Conservation (phyloP, 371 early-diverging fungal genomes). For the Funneliformis caledonium region DNA sequence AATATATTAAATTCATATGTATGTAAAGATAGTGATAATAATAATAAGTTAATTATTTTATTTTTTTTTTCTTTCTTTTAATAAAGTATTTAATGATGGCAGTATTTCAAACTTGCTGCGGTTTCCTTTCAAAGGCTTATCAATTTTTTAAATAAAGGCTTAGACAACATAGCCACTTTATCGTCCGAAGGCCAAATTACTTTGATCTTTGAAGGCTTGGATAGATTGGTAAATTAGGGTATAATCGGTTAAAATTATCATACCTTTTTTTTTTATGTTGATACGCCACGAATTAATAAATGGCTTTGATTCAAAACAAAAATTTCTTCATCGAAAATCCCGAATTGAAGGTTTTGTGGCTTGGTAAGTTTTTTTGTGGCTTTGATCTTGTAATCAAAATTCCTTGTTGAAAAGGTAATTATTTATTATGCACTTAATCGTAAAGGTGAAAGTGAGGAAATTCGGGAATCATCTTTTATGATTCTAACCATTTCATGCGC, state of each 20-base stretch:
- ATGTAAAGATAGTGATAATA: no score
- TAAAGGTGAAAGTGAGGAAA: background rate
- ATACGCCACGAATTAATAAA: no score
- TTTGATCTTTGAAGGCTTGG: background rate
- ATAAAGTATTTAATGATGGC: no score
- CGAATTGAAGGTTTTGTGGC: background rate
- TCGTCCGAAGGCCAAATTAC: background rate
- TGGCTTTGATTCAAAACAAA: background rate
- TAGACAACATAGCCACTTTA: background rate
- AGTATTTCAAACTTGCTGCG: background rate
- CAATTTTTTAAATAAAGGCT: background rate
- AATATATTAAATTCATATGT: no score
- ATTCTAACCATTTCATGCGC: background rate
- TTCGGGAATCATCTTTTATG: background rate
- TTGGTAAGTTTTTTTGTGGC: background rate
- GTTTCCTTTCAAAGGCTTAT: background rate
- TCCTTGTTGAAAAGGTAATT: no score
- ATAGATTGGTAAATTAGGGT: background rate
- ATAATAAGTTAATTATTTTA: no score
- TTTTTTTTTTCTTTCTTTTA: no score
- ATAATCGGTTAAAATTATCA: background rate
- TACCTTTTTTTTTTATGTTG: background rate
- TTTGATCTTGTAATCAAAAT: background rate
- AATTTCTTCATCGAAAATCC: no score
- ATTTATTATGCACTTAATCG: background rate